A percentile compares a stretch with the other conserved stretches of the same genome.
These are phyloP conservation scores for Silene uniflora DNA, from an alignment of 148 eudicot species.

Conservation along the genomic window DNA sequence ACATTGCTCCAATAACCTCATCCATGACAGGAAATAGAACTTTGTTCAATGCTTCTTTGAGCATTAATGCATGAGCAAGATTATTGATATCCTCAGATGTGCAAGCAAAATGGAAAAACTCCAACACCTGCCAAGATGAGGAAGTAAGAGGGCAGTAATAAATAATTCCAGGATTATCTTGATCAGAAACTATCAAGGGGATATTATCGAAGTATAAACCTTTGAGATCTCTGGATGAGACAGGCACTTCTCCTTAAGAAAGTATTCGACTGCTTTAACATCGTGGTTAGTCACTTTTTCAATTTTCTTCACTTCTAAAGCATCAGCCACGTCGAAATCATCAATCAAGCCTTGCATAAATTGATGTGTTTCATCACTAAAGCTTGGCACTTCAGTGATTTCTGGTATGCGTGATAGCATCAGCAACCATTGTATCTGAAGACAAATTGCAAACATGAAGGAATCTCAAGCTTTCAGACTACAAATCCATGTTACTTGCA, in stretches of 20 bases:
- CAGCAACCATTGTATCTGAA: conserved; percentile 81
- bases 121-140: conserved; percentile 55
- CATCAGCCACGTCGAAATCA: conserved; percentile 62
- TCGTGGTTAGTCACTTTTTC: conserved; percentile 94
- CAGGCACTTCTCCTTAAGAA: conserved; percentile 75
- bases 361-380: conserved; percentile 53
- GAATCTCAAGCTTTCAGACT: not conserved
- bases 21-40: conserved; percentile 67
- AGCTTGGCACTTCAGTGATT: conserved; percentile 72
- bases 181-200: not conserved
- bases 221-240: conserved; percentile 70
- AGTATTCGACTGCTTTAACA: conserved; percentile 94
- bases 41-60: conserved; percentile 60
- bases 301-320: conserved; percentile 73
- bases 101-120: conserved; percentile 96
- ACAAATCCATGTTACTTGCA: not conserved
- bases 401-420: conserved; percentile 74
- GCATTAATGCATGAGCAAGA: conserved; percentile 89
- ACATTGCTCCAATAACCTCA: conserved; percentile 51
- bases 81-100: conserved; percentile 98
- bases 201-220: conserved; percentile 35
- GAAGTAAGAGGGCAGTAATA: not conserved
- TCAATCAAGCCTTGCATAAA: conserved; percentile 59
- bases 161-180: not conserved
- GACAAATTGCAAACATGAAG: not conserved